Percentiles rank a stretch among this genome's conserved stretches.
These are phyloP conservation scores for Serendipita indica DNA, from an alignment of 768 basidiomycete genomes.

Conservation along the genomic window DNA sequence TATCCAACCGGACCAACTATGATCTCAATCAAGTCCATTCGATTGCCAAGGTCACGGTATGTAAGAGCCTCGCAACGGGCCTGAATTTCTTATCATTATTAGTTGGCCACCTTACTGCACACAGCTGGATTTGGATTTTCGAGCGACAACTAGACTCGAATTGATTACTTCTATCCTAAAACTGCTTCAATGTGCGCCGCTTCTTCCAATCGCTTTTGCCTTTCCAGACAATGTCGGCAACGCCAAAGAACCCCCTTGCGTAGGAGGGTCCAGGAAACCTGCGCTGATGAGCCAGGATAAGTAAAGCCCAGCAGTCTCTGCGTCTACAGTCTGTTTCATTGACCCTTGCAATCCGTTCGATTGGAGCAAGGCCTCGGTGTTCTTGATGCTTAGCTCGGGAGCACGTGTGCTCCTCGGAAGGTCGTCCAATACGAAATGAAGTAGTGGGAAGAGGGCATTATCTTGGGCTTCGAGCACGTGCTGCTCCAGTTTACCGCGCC, in stretches of 20 bases:
- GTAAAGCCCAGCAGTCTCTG: slow-evolving; percentile 69
- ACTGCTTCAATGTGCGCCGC: background rate
- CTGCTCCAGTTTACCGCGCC: slow-evolving; percentile 84
- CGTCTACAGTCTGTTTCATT: slow-evolving; percentile 45
- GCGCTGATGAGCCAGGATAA: slow-evolving; percentile 83
- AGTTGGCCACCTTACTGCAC: background rate
- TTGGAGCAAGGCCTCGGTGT: slow-evolving; percentile 51
- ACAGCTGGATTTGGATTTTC: background rate
- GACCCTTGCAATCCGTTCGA: slow-evolving; percentile 25
- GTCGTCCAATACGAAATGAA: slow-evolving; percentile 96
- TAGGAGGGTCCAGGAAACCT: slow-evolving; percentile 56
- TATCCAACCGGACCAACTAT: slow-evolving; percentile 65
- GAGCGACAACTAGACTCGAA: background rate
- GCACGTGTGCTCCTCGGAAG: slow-evolving; percentile 92
- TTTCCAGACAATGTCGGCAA: slow-evolving; percentile 6
- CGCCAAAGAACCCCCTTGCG: slow-evolving; percentile 9
- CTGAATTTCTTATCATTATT: background rate
- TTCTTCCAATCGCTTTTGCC: slow-evolving; percentile 8
- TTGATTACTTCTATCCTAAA: background rate
- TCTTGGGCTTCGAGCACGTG: slow-evolving; percentile 91
- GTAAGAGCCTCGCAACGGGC: slow-evolving; percentile 13
- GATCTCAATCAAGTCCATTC: slow-evolving; percentile 68
- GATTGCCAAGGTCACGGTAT: slow-evolving; percentile 78
- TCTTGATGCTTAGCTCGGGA: slow-evolving; percentile 75
- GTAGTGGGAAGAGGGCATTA: slow-evolving; percentile 90